These are phyloP conservation scores for Penicillium sp. DNA, from an alignment of 2,329 filamentous ascomycete species.

Conservation along the genomic window DNA sequence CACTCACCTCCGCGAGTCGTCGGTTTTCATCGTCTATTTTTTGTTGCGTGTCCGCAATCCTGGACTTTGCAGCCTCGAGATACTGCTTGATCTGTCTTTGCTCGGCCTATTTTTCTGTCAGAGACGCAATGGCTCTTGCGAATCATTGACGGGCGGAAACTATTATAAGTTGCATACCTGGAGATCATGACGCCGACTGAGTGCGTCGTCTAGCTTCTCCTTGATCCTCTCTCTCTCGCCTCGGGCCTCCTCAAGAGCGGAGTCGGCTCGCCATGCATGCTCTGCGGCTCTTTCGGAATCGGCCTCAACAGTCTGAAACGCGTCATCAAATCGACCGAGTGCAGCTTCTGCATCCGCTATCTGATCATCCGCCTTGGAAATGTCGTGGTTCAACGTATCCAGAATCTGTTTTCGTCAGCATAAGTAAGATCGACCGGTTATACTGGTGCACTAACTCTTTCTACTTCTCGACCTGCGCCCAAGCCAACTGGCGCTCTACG, in stretches of 20 bases:
- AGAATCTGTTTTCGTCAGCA: constrained; percentile 26
- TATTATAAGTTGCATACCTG: constrained; percentile 36
- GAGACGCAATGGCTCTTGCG: constrained; percentile 1
- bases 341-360: constrained; percentile 46
- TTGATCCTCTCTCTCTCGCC: constrained; percentile 49
- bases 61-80: constrained; percentile 50
- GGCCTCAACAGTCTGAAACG: constrained; percentile 42
- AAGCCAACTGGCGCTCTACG: constrained; percentile 66
- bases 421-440: not conserved
- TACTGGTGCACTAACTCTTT: constrained; percentile 44
- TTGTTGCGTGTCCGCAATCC: constrained; percentile 39
- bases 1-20: constrained; percentile 63
- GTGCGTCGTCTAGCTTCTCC: constrained; percentile 50
- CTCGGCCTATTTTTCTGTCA: constrained; percentile 48
- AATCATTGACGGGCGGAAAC: not conserved
- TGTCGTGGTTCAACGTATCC: constrained; percentile 33
- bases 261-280: constrained; percentile 43
- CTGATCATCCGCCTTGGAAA: constrained; percentile 40
- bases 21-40: constrained; percentile 47
- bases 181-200: constrained; percentile 50
- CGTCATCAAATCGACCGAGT: constrained; percentile 43
- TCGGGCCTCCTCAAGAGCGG: constrained; percentile 41
- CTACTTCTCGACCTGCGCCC: constrained; percentile 78
- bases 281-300: constrained; percentile 40
- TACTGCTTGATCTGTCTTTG: constrained; percentile 61